phyloP scores from a whole-genome alignment of 2,329 filamentous ascomycete species.

The Penicillium palitans region DNA sequence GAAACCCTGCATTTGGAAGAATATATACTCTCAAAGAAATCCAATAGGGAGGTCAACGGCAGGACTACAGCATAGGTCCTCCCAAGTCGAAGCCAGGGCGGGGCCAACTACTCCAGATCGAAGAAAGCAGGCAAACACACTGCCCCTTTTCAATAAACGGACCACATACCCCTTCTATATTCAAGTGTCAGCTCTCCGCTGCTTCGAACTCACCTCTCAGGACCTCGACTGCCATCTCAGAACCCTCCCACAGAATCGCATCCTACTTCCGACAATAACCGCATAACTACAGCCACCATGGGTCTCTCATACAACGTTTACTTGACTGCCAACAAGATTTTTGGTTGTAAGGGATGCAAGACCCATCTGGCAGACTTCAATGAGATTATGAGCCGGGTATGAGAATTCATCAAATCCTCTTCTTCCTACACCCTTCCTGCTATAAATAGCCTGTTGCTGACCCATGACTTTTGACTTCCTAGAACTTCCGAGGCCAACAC shows the following conservation, averaged over 20 bases:
- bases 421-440: not conserved
- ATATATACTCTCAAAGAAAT: not conserved
- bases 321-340: constrained; percentile 81
- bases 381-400: constrained; percentile 89
- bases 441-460: constrained; percentile 11
- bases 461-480: constrained; percentile 15
- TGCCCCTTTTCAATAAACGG: constrained; percentile 7
- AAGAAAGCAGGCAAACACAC: constrained; percentile 8
- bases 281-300: constrained; percentile 55
- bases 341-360: constrained; percentile 92
- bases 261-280: constrained; percentile 4
- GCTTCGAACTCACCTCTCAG: constrained; percentile 26
- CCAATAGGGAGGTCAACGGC: not conserved
- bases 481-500: constrained; percentile 98
- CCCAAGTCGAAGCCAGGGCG: constrained; percentile 10
- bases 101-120: constrained; percentile 6
- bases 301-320: constrained; percentile 91
- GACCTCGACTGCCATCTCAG: constrained; percentile 9
- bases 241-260: not conserved
- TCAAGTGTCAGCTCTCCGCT: constrained; percentile 4
- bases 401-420: not conserved
- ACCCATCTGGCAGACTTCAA: constrained; percentile 93
- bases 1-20: not conserved
- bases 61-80: not conserved
- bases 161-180: constrained; percentile 3